Conservation (phyloP, 257 asterid genomes). For the Fraxinus anomala region DNA sequence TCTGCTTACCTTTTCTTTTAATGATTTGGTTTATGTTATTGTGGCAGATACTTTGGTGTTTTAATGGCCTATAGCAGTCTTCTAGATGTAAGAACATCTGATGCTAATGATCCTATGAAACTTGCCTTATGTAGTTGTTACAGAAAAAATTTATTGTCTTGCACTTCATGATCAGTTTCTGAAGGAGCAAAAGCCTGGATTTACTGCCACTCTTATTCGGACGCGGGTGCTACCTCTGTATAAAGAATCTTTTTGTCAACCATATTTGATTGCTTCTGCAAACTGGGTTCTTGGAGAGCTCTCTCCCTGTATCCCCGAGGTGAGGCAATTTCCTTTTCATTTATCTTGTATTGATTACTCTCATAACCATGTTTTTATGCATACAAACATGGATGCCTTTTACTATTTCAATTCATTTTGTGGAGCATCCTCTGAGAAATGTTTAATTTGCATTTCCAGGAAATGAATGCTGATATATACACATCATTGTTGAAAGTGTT, state of each 20-base stretch:
- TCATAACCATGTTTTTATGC: background rate
- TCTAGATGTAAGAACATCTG: conserved; percentile 38
- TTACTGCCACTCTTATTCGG: conserved; percentile 34
- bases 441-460: conserved; percentile 31
- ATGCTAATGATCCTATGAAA: conserved; percentile 3
- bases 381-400: background rate
- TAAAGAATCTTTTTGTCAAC: conserved; percentile 33
- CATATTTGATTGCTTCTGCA: conserved; percentile 47
- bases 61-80: conserved; percentile 51
- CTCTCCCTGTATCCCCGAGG: conserved; percentile 46
- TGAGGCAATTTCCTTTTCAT: conserved; percentile 20
- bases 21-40: conserved; percentile 13
- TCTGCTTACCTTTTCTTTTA: background rate
- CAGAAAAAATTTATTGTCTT: background rate
- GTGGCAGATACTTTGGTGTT: conserved; percentile 47
- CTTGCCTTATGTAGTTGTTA: background rate
- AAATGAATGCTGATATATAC: conserved; percentile 39
- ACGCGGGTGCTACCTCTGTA: conserved; percentile 45
- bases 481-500: conserved; percentile 40
- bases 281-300: conserved; percentile 53
- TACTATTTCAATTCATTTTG: background rate
- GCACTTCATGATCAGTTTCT: conserved; percentile 33
- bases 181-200: conserved; percentile 43
- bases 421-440: background rate
- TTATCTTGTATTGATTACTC: background rate